Evolutionary conservation across 2,329 filamentous ascomycete genomes (phyloP).

Genomic region (Aschersonia sp.): DNA sequence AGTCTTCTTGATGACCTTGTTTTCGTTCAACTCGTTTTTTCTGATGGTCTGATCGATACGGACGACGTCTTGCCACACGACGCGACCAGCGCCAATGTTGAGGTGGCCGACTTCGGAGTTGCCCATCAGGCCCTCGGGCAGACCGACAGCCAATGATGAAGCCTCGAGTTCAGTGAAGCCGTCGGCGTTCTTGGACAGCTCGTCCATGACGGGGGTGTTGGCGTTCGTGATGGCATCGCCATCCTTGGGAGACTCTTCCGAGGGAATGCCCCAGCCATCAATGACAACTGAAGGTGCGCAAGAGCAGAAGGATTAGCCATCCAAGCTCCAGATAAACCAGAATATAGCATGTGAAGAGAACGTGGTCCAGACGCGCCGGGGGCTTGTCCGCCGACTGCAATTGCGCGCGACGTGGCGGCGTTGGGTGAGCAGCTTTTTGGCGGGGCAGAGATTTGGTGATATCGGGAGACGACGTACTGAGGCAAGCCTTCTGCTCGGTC

Average conservation of each 20-base stretch:
- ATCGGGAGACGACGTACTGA: slow-evolving; percentile 37
- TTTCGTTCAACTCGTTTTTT: slow-evolving; percentile 63
- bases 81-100: slow-evolving; percentile 94
- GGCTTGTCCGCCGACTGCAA: not conserved
- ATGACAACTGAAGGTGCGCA: slow-evolving; percentile 66
- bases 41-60: slow-evolving; percentile 90
- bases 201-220: slow-evolving; percentile 89
- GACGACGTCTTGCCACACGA: slow-evolving; percentile 97
- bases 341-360: slow-evolving; percentile 34
- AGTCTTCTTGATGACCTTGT: slow-evolving; percentile 60
- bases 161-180: slow-evolving; percentile 90
- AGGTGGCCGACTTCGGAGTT: slow-evolving; percentile 97
- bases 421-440: slow-evolving; percentile 3
- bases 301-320: slow-evolving; percentile 44
- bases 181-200: slow-evolving; percentile 65
- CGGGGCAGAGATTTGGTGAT: slow-evolving; percentile 11
- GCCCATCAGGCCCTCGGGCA: slow-evolving; percentile 95
- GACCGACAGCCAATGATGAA: slow-evolving; percentile 85
- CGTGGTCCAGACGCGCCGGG: slow-evolving; percentile 14
- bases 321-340: slow-evolving; percentile 41
- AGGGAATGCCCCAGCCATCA: slow-evolving; percentile 92
- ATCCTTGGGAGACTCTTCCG: slow-evolving; percentile 64
- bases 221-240: slow-evolving; percentile 93
- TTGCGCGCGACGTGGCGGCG: slow-evolving; percentile 8
- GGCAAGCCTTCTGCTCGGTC: slow-evolving; percentile 45